phyloP scores from a whole-genome alignment of 176 grass and related monocot species.

The Cymbopogon citratus region DNA sequence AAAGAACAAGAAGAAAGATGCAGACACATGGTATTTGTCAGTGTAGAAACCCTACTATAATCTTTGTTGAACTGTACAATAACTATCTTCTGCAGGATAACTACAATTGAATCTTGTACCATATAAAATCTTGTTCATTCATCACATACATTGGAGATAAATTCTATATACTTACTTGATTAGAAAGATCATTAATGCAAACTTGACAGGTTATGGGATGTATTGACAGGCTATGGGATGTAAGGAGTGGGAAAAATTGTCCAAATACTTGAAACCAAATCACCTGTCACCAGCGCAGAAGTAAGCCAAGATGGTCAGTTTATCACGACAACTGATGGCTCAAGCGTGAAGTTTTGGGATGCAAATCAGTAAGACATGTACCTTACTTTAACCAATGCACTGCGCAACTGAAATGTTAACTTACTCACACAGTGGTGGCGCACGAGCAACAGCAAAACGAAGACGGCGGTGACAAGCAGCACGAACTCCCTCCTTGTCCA shows the following conservation, averaged over 20 bases:
- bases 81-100: constrained; percentile 33
- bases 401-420: too few relatives aligned
- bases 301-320: constrained; percentile 78
- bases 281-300: constrained; percentile 76
- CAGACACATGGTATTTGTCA: not conserved
- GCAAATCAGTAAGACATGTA: constrained; percentile 57
- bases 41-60: not conserved
- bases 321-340: constrained; percentile 78
- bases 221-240: too few relatives aligned
- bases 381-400: not conserved
- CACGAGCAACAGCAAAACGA: constrained; percentile 34
- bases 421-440: too few relatives aligned
- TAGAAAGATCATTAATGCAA: constrained; percentile 39
- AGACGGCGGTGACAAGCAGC: constrained; percentile 40
- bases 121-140: constrained; percentile 26
- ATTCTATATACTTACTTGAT: constrained; percentile 41
- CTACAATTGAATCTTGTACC: constrained; percentile 15
- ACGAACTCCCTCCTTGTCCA: constrained; percentile 60
- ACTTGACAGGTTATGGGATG: constrained; percentile 73
- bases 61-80: not conserved
- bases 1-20: constrained; percentile 9
- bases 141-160: constrained; percentile 25
- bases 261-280: constrained; percentile 68
- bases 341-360: constrained; percentile 85
- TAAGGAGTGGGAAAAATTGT: too few relatives aligned